phyloP scores from a whole-genome alignment of 495 filamentous ascomycete genomes.

The Lophiotrema nucula region DNA sequence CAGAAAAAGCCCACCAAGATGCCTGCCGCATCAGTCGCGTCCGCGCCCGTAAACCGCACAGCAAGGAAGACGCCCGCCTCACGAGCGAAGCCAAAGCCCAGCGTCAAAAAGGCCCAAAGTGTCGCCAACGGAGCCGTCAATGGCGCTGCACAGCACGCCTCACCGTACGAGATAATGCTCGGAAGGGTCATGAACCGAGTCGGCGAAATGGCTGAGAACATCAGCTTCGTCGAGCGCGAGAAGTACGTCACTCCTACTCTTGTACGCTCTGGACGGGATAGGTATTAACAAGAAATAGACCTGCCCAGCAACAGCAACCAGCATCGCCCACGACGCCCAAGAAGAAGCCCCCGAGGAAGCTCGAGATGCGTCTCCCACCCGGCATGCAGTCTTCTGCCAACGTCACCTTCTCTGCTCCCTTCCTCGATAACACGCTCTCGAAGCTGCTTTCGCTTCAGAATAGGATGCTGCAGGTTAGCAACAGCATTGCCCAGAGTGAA shows the following conservation, averaged over 20 bases:
- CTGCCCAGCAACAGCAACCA: constrained; percentile 11
- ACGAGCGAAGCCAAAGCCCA: constrained; percentile 17
- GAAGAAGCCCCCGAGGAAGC: constrained; percentile 41
- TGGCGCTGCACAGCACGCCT: constrained; percentile 21
- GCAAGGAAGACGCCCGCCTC: constrained; percentile 13
- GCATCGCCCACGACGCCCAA: neutral
- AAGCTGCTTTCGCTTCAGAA: constrained; percentile 45
- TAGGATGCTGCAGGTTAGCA: constrained; percentile 41
- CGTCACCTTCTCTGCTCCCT: constrained; percentile 44
- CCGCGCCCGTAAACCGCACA: constrained; percentile 27
- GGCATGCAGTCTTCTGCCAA: constrained; percentile 26
- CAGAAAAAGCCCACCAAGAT: constrained; percentile 5
- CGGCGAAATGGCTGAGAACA: constrained; percentile 47
- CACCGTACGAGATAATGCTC: constrained; percentile 45
- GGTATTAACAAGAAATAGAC: constrained; percentile 8
- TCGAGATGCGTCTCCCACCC: constrained; percentile 41
- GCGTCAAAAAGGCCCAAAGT: constrained; percentile 20
- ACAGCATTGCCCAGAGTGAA: constrained; percentile 38
- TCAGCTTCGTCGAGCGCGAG: constrained; percentile 44
- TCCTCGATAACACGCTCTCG: constrained; percentile 45
- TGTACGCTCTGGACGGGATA: neutral
- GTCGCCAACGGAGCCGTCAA: constrained; percentile 17
- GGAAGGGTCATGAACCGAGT: constrained; percentile 43
- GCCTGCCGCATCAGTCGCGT: constrained; percentile 19
- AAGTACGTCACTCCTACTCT: constrained; percentile 22